A percentile compares a stretch with the other conserved stretches of the same genome.
Conservation (phyloP, 1,284 basidiomycete genomes). For the Vanrija sp. region DNA sequence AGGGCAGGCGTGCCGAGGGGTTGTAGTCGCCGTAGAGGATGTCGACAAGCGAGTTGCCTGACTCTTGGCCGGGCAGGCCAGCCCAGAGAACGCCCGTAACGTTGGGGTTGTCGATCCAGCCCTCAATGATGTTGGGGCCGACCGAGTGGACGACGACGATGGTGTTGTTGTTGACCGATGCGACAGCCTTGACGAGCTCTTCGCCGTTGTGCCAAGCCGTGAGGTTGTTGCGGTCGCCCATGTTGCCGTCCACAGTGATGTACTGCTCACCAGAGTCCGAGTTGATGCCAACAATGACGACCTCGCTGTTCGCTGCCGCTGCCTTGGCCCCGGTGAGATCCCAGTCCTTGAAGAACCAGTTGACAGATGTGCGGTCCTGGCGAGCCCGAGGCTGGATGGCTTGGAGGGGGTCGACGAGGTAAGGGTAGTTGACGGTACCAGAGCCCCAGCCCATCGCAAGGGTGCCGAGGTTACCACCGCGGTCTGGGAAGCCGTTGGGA, state of each 20-base stretch:
- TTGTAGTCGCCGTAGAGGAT: conserved; percentile 56
- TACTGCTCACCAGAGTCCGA: conserved; percentile 72
- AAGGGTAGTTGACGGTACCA: conserved; percentile 55
- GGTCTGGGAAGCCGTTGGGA: conserved; percentile 67
- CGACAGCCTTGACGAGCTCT: conserved; percentile 44
- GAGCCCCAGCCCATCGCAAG: conserved; percentile 81
- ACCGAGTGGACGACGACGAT: conserved; percentile 76
- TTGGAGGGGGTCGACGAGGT: conserved; percentile 58
- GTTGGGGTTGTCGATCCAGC: conserved; percentile 63
- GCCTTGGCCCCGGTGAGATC: conserved; percentile 54
- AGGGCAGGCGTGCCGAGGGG: conserved; percentile 71
- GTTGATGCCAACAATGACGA: conserved; percentile 64
- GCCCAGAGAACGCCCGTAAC: conserved; percentile 58
- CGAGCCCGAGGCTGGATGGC: conserved; percentile 61
- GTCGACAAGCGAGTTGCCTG: conserved; percentile 69
- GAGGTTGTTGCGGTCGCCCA: conserved; percentile 67
- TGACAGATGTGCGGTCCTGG: conserved; percentile 55
- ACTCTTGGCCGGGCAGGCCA: conserved; percentile 63
- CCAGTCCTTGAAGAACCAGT: conserved; percentile 61
- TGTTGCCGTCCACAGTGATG: conserved; percentile 64
- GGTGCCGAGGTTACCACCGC: conserved; percentile 54
- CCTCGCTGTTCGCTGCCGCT: conserved; percentile 56
- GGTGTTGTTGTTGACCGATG: conserved; percentile 60
- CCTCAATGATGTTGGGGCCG: conserved; percentile 66
- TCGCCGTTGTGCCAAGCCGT: conserved; percentile 77